Conservation (phyloP, 768 basidiomycete species). For the Nidularia pulvinata region DNA sequence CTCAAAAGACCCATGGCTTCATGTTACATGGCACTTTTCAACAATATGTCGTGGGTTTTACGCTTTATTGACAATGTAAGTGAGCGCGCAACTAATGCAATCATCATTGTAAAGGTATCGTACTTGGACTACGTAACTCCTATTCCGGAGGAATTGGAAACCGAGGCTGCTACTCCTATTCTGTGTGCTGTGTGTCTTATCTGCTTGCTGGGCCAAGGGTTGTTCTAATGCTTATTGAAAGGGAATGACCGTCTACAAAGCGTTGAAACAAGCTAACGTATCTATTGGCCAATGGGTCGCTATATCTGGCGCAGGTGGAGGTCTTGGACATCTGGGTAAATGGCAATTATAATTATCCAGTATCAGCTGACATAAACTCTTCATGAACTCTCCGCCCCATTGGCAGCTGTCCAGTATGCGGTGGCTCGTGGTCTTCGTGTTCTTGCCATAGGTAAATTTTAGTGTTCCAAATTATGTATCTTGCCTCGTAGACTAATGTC, state of each 20-base stretch:
- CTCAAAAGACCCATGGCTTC: slow-evolving; percentile 55
- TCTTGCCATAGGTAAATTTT: slow-evolving; percentile 35
- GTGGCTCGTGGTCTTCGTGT: slow-evolving; percentile 75
- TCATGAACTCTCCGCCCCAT: not conserved
- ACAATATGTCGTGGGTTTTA: slow-evolving; percentile 59
- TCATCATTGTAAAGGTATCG: slow-evolving; percentile 56
- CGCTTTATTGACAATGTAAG: no score
- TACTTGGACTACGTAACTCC: slow-evolving; percentile 71
- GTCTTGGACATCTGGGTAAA: slow-evolving; percentile 77
- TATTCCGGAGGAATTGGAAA: slow-evolving; percentile 66
- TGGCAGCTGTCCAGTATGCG: slow-evolving; percentile 75
- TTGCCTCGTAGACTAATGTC: not conserved
- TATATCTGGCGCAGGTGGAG: slow-evolving; percentile 77
- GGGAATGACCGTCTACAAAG: slow-evolving; percentile 84
- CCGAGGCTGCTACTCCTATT: slow-evolving; percentile 66
- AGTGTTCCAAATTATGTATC: not conserved
- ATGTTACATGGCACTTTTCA: slow-evolving; percentile 70
- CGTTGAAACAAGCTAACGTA: slow-evolving; percentile 61
- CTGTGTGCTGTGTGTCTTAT: slow-evolving; percentile 60
- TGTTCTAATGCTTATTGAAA: slow-evolving; percentile 13
- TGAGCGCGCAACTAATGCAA: no score
- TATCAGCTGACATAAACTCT: no score
- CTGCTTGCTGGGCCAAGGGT: not conserved
- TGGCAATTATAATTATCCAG: no score
- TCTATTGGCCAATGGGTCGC: slow-evolving; percentile 70